Evolutionary conservation across 352 stramenopile species (phyloP), one percentile per base, ranked within the genome.

Genomic region (Globisporangium canariense): DNA sequence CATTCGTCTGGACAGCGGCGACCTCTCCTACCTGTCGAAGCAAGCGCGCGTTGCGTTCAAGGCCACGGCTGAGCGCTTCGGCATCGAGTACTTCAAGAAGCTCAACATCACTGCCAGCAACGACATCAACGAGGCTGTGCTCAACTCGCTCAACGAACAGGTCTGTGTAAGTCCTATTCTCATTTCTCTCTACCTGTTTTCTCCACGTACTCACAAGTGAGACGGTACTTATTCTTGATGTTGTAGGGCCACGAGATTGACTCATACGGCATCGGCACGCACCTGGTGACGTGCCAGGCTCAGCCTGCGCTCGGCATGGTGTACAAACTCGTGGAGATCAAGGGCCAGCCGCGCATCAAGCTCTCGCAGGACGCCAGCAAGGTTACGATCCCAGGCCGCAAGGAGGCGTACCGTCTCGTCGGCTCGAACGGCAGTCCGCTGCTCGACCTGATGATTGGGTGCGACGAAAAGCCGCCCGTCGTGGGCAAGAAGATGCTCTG

Each of bases 291-390:
- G 7, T 99, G 98, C 74, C 97, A 99, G 76, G 89, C 89, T 18
- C 97, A 99, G 71, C 98, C 98, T 25, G 97, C 98, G 25, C 82
- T 99, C 1, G 98, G 98, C 25, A 97, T 97, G 97, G 98, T 99
- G 22, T 99, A 98, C 88, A 99, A 99, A 80, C 86, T 99, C 25
- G 97, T 99, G 36, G 97, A 99, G 80, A 97, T 99, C 64, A 92
- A 98, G 63, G 91, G 86, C 25, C 69, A 90, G 64, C 93, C 98
- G 16, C 85, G 97, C 51, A 99, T 99, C 65, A 99, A 99, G 79
- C 76, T 99, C 34, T 98, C 91, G 25, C 86, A 99, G 77, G 97
- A 99, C 55, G 82, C 97, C 30, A 93, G 78, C 59, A 99, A 99
- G 70, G 96, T 98, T 28, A 97, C 91, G 53, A 95, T 97, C 53